phyloP scores from a whole-genome alignment of 768 basidiomycete species.

The Pleurotus giganteus region DNA sequence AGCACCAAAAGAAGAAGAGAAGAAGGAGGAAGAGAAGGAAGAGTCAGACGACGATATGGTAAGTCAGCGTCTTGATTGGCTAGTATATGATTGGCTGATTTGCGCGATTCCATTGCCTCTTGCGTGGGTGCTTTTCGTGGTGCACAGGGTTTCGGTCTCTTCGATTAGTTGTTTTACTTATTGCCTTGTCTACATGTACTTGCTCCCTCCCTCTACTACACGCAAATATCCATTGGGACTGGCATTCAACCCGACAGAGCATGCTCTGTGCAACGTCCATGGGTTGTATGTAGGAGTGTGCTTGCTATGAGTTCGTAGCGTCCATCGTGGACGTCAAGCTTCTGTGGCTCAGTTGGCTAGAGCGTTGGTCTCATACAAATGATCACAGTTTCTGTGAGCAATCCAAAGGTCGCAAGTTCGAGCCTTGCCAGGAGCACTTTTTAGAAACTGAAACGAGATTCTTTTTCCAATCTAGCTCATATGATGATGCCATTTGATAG shows the following conservation, averaged over 20 bases:
- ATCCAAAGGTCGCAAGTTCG: constrained; percentile 1
- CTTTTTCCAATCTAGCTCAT: too few relatives aligned
- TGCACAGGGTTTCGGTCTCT: constrained; percentile 88
- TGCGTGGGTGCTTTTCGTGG: neutral
- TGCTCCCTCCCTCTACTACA: neutral
- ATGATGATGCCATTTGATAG: neutral
- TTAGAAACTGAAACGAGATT: too few relatives aligned
- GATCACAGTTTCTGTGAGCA: constrained; percentile 1
- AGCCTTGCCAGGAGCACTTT: neutral
- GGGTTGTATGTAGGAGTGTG: too few relatives aligned
- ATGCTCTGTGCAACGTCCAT: too few relatives aligned
- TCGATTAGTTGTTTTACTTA: constrained; percentile 62
- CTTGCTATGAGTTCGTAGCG: neutral
- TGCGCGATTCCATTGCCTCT: neutral
- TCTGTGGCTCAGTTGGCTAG: constrained; percentile 1
- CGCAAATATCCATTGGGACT: neutral
- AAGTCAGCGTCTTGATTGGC: constrained; percentile 18
- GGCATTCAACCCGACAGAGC: too few relatives aligned
- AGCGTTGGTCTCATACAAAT: constrained; percentile 1
- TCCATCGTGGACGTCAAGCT: neutral
- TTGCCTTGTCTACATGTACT: constrained; percentile 7
- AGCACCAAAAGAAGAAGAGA: constrained; percentile 75
- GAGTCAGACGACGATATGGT: constrained; percentile 92
- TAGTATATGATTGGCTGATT: neutral
- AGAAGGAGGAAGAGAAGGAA: constrained; percentile 87